These are phyloP conservation scores for Detonula confervacea DNA, from an alignment of 352 stramenopile species.

Conservation along the genomic window DNA sequence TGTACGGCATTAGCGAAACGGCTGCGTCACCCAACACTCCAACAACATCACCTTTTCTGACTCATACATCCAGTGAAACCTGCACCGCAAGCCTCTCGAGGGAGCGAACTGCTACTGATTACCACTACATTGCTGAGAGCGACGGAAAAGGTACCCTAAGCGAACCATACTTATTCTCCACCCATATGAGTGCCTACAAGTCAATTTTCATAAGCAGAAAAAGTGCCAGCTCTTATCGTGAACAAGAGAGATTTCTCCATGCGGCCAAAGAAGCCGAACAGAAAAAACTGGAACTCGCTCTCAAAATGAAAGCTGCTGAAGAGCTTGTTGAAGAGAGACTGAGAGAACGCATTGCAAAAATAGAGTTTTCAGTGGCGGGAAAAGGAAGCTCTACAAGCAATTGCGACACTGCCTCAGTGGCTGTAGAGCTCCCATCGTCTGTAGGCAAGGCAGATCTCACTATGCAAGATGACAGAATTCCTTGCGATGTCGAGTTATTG, in stretches of 20 bases:
- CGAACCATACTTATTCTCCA: slow-evolving; percentile 56
- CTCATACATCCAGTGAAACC: slow-evolving; percentile 43
- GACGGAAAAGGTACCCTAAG: slow-evolving; percentile 50
- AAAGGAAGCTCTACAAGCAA: slow-evolving; percentile 8
- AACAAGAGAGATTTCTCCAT: slow-evolving; percentile 49
- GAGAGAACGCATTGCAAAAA: slow-evolving; percentile 45
- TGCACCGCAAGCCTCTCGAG: slow-evolving; percentile 47
- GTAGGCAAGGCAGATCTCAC: not conserved
- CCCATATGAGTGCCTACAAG: slow-evolving; percentile 60
- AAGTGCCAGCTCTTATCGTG: slow-evolving; percentile 51
- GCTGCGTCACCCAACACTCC: slow-evolving; percentile 43
- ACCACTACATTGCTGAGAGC: slow-evolving; percentile 67
- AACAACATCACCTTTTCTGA: slow-evolving; percentile 30
- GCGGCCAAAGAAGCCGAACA: slow-evolving; percentile 52
- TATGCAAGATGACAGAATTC: slow-evolving; percentile 16
- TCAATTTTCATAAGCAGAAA: slow-evolving; percentile 54
- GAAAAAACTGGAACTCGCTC: slow-evolving; percentile 36
- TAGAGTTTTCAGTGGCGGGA: slow-evolving; percentile 36
- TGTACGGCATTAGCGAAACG: slow-evolving; percentile 57
- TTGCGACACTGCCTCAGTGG: slow-evolving; percentile 21
- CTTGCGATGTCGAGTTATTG: slow-evolving; percentile 22
- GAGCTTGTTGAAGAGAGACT: slow-evolving; percentile 47
- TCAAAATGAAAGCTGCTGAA: slow-evolving; percentile 59
- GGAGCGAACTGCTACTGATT: slow-evolving; percentile 49
- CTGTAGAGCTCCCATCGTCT: slow-evolving; percentile 15